Base-by-base conservation (phyloP, 2,329 filamentous ascomycete species). In the Bipolaris zeicola region DNA sequence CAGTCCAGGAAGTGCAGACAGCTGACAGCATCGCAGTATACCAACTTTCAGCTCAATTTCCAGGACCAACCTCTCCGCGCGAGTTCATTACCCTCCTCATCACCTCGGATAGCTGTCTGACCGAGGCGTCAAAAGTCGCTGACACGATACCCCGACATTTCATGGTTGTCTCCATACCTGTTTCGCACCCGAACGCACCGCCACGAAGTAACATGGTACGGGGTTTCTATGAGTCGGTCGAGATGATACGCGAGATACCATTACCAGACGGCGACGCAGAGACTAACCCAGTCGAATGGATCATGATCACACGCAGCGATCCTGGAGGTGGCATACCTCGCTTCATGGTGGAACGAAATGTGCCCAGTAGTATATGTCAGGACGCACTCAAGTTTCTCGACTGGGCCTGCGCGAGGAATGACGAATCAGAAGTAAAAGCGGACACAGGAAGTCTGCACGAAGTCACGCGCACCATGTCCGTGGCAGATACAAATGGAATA, bases 261-360 rank as follows among this genome's bases (percentile, higher is more conserved):
- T 72, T 87, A 8, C 79, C 65, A 3, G 69, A 67, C 6, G 66
- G 71, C 24, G 80, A 84, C 33, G 76, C 79, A 2, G 85, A 87
- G 61, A 75, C 78, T 7, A 88, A 88, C 62, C 86, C 87, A 0
- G 83, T 96, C 1, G 92, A 96, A 74, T 96, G 92, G 92, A 85
- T 95, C 58, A 96, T 96, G 92, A 86, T 96, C 16, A 96, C 92
- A 1, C 83, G 92, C 46, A 94, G 90, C 72, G 92, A 96, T 66
- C 92, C 92, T 3, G 92, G 92, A 10, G 92, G 92, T 50, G 94
- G 87, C 57, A 92, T 96, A 16, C 92, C 92, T 1, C 85, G 90
- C 13, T 96, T 95, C 77, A 88, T 96, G 83, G 91, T 96, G n/a
- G 92, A 96, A 68, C 87, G 91, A 71, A 91, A 90, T 28, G 96